Evolutionary conservation across 2,329 filamentous ascomycete genomes (phyloP), one percentile per base, ranked within the genome.

Genomic region (Fusarium albosuccineum): DNA sequence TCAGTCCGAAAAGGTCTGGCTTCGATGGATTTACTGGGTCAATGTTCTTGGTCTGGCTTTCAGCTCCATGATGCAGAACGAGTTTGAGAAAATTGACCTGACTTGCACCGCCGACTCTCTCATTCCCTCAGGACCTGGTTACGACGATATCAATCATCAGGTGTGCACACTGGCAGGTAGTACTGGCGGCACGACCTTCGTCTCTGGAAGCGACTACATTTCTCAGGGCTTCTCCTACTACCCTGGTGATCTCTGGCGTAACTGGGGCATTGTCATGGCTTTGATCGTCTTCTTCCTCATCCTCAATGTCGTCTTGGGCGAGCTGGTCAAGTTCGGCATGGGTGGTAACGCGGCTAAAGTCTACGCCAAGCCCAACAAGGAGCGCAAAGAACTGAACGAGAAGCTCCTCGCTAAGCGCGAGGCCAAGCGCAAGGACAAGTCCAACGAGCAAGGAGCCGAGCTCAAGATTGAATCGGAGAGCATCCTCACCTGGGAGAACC

Each of bases 401-500:
- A 85, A 86, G 27, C 82, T 94, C 2, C 73, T 80, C 9, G 81
- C 83, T 55, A 92, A 91, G 78, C 85, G 84, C 16, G 84, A 89
- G 5, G 82, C 82, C 51, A 85, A 86, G 39, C 83, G 85, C 48
- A 80, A 80, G 70, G 81, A 79, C 33, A 83, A 78, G 62, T 76
- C 76, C 2, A 78, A 85, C 10, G 81, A 83, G 14, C 76, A 81
- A 9, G 80, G 79, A 0, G 78, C 82, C 5, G 82, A 87, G n/a
- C 78, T 90, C 34, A 85, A 78, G 39, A 87, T 90, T 60, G 80
- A 82, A 3, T 90, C 88, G 0, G 84, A 85, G 70, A 87, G 89
- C 36, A 83, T 93, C n/a, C 84, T 97, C 62, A 97, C 94, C 0
- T 97, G 93, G 91, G 92, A 95, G 75, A 84, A 92, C 67, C 88